These are phyloP conservation scores for Cylindrotheca closterium DNA, from an alignment of 108 stramenopile species.

Conservation along the genomic window DNA sequence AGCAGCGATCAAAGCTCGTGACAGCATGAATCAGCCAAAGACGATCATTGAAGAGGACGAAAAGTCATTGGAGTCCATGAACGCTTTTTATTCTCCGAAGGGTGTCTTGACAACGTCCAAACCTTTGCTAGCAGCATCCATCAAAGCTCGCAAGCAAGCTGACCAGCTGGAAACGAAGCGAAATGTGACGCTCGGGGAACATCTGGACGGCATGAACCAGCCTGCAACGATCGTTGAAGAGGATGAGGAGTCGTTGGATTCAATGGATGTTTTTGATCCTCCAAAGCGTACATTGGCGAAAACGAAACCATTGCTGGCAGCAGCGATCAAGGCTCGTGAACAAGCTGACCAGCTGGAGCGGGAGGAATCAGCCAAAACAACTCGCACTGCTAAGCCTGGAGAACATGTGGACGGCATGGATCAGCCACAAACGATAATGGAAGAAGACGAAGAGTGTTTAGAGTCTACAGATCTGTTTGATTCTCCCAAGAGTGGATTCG, in stretches of 20 bases:
- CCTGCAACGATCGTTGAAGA: background rate
- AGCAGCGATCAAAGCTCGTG: constrained; percentile 14
- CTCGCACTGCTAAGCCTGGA: no score
- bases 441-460: constrained; percentile 5
- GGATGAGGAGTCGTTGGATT: constrained; percentile 3
- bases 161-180: background rate
- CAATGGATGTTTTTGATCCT: constrained; percentile 8
- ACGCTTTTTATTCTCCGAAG: constrained; percentile 5
- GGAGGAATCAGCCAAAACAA: background rate
- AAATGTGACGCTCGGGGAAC: background rate
- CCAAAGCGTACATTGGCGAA: background rate
- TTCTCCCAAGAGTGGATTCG: background rate
- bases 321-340: constrained; percentile 11
- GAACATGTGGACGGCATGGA: background rate
- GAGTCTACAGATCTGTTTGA: constrained; percentile 4
- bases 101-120: no score
- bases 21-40: constrained; percentile 2
- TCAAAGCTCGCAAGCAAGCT: background rate
- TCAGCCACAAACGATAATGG: constrained; percentile 8
- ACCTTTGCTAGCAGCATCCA: background rate
- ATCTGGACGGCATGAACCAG: constrained; percentile 9
- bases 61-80: background rate
- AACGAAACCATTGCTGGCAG: constrained; percentile 6
- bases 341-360: background rate
- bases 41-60: constrained; percentile 13